Percentiles rank a stretch among this genome's conserved stretches.
These are phyloP conservation scores for Clonostachys byssicola DNA, from an alignment of 2,329 filamentous ascomycete species.

Conservation along the genomic window DNA sequence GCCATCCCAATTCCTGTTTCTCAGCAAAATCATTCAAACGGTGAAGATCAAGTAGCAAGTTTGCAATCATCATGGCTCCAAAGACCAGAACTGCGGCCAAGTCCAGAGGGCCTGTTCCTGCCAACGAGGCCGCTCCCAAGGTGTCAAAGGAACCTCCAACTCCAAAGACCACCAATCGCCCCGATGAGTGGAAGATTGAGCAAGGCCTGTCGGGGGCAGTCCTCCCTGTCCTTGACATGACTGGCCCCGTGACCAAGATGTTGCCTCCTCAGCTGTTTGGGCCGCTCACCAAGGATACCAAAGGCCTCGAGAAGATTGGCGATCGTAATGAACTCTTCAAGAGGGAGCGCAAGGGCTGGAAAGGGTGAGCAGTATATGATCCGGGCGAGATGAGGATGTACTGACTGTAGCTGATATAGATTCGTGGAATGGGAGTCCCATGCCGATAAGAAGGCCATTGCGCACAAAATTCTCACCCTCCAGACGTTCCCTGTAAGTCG, in stretches of 20 bases:
- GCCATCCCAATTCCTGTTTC: too few species aligned
- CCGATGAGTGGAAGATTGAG: conserved; percentile 50
- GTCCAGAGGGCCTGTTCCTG: too few species aligned
- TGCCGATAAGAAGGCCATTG: conserved; percentile 60
- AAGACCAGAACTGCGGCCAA: too few species aligned
- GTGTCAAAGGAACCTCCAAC: background rate
- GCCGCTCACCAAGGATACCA: conserved; percentile 29
- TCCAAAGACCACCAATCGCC: conserved; percentile 12
- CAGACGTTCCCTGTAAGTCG: conserved; percentile 11
- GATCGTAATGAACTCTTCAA: conserved; percentile 20
- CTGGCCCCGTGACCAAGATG: conserved; percentile 22
- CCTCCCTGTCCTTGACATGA: conserved; percentile 42
- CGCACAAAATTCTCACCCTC: conserved; percentile 39
- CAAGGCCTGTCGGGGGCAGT: conserved; percentile 41
- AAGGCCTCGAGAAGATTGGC: conserved; percentile 31
- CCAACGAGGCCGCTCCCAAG: too few species aligned
- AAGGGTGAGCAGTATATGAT: conserved; percentile 12
- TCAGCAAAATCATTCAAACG: too few species aligned
- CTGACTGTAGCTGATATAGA: conserved; percentile 11
- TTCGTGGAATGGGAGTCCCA: conserved; percentile 70
- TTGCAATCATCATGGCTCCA: too few species aligned
- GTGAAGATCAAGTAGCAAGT: too few species aligned
- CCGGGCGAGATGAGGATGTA: background rate
- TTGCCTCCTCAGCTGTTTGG: conserved; percentile 18
- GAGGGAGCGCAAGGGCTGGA: conserved; percentile 23